phyloP scores from a whole-genome alignment of 2,329 filamentous ascomycete species.

The Botrytis pseudocinerea region DNA sequence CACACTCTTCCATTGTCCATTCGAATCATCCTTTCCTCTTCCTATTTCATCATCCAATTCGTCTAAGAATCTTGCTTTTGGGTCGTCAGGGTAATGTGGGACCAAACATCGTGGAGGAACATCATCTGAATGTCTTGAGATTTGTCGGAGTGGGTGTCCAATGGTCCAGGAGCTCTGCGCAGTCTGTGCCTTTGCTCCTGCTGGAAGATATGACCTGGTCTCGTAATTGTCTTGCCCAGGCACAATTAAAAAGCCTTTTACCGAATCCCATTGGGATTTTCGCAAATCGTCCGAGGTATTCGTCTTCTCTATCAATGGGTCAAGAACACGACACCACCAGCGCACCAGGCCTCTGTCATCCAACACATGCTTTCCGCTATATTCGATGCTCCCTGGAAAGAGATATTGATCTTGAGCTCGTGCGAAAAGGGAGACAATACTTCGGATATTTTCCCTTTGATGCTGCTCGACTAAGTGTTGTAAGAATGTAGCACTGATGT shows the following conservation, averaged over 20 bases:
- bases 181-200: slow-evolving; percentile 38
- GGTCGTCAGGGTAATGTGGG: slow-evolving; percentile 91
- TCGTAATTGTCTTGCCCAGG: slow-evolving; percentile 85
- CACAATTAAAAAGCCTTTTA: slow-evolving; percentile 81
- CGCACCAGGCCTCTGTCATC: slow-evolving; percentile 87
- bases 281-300: not conserved
- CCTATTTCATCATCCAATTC: slow-evolving; percentile 84
- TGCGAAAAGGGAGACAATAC: slow-evolving; percentile 87
- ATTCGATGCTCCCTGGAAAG: slow-evolving; percentile 88
- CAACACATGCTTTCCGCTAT: slow-evolving; percentile 82
- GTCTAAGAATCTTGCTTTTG: slow-evolving; percentile 84
- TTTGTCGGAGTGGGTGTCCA: slow-evolving; percentile 66
- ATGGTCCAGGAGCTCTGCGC: slow-evolving; percentile 58
- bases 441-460: slow-evolving; percentile 62
- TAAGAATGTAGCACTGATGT: slow-evolving; percentile 74
- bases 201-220: slow-evolving; percentile 74
- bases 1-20: slow-evolving; percentile 79
- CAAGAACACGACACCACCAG: slow-evolving; percentile 92
- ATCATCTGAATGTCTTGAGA: slow-evolving; percentile 62
- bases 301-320: slow-evolving; percentile 60
- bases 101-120: slow-evolving; percentile 82
- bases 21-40: slow-evolving; percentile 55
- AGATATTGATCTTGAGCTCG: slow-evolving; percentile 91
- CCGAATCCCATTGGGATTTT: slow-evolving; percentile 45
- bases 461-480: slow-evolving; percentile 69